Conservation (phyloP, 2,329 filamentous ascomycete species). For the Aspergillus hiratsukae region DNA sequence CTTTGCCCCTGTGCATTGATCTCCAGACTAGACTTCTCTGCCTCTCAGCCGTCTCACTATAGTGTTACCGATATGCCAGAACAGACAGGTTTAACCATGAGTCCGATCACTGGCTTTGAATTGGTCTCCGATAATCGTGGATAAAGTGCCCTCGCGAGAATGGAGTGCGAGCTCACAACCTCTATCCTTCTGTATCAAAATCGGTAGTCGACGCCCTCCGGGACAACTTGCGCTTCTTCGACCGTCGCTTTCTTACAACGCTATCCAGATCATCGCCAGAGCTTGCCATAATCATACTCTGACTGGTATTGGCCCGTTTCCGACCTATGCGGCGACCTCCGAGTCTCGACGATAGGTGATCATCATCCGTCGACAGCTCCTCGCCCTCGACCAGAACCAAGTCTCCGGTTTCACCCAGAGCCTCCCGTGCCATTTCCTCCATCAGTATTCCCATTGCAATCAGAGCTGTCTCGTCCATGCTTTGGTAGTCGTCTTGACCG, state of each 20-base stretch:
- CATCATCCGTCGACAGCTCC: slow-evolving; percentile 22
- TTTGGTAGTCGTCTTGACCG: slow-evolving; percentile 43
- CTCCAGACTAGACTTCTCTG: background rate
- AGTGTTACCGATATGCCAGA: background rate
- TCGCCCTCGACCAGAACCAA: slow-evolving; percentile 53
- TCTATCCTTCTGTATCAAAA: slow-evolving; percentile 18
- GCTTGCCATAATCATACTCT: slow-evolving; percentile 16
- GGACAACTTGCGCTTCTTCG: slow-evolving; percentile 24
- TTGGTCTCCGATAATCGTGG: background rate
- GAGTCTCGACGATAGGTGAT: slow-evolving; percentile 5
- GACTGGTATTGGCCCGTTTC: slow-evolving; percentile 17
- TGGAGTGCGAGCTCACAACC: background rate
- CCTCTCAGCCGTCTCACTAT: background rate
- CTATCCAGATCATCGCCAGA: slow-evolving; percentile 21
- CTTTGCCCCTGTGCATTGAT: background rate
- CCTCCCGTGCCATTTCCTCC: slow-evolving; percentile 52
- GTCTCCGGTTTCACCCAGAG: slow-evolving; percentile 55
- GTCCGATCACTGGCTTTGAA: background rate
- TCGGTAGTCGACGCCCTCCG: slow-evolving; percentile 18
- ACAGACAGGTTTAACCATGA: background rate
- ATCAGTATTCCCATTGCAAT: slow-evolving; percentile 57
- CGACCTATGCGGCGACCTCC: slow-evolving; percentile 7
- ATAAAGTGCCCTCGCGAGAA: no score
- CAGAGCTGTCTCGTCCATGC: slow-evolving; percentile 59
- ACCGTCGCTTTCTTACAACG: slow-evolving; percentile 14